Percentiles rank a stretch among this genome's conserved stretches.
Conservation (phyloP, 495 filamentous ascomycete species). For the Hypoxylon cercidicola region DNA sequence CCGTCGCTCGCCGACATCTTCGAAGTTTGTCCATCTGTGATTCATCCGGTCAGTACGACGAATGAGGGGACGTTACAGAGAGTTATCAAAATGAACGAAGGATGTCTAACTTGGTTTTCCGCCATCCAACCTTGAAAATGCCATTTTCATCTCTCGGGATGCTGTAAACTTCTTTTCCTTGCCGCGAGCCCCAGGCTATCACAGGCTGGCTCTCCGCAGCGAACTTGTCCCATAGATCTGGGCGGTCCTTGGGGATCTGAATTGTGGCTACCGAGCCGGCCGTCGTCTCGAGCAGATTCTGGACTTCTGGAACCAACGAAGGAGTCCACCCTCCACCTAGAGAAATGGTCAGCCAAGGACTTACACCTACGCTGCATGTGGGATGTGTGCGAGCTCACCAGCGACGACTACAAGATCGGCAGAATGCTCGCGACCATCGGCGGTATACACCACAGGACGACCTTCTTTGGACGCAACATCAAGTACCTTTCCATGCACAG, state of each 20-base stretch:
- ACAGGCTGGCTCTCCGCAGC: conserved; percentile 51
- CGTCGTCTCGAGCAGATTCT: conserved; percentile 54
- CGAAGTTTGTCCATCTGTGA: conserved; percentile 40
- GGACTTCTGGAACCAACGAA: conserved; percentile 45
- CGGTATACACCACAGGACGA: conserved; percentile 45
- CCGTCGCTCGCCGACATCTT: conserved; percentile 26
- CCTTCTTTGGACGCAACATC: conserved; percentile 17
- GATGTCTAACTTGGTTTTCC: conserved; percentile 55
- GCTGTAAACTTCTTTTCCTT: conserved; percentile 53
- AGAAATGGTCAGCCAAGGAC: conserved; percentile 1
- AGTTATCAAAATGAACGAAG: conserved; percentile 8
- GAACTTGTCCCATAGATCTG: conserved; percentile 47
- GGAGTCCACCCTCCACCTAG: conserved; percentile 51
- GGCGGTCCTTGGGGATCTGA: conserved; percentile 43
- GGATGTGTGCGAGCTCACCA: conserved; percentile 13
- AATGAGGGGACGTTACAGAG: too few relatives aligned
- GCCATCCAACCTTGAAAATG: conserved; percentile 57
- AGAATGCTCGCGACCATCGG: conserved; percentile 45
- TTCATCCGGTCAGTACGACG: background rate
- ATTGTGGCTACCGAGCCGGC: conserved; percentile 54
- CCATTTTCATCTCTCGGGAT: conserved; percentile 53
- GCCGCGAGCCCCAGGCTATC: conserved; percentile 45
- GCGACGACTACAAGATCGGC: conserved; percentile 46
- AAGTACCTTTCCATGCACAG: conserved; percentile 40
- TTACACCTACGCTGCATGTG: background rate